These are phyloP conservation scores for Dothiorella sarmentorum DNA, from an alignment of 2,329 filamentous ascomycete species.

Conservation along the genomic window DNA sequence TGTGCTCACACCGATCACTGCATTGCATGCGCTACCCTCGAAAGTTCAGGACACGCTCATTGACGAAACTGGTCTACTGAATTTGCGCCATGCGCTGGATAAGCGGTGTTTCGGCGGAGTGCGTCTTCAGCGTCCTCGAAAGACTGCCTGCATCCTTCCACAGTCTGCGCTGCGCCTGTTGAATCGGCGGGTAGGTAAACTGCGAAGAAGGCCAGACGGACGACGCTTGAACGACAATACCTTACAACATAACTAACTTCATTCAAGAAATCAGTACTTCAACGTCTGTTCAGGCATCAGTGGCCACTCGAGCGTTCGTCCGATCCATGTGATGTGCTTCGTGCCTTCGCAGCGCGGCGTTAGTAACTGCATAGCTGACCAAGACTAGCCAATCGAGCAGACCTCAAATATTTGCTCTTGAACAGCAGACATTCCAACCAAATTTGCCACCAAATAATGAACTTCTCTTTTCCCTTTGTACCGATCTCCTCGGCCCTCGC, in stretches of 20 bases:
- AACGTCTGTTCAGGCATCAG: constrained; percentile 22
- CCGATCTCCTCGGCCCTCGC: too few relatives aligned
- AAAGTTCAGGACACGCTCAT: constrained; percentile 48
- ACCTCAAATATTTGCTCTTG: constrained; percentile 58
- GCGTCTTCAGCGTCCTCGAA: too few relatives aligned
- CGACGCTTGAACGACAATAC: constrained; percentile 28
- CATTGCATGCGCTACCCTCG: constrained; percentile 25
- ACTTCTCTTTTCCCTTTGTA: too few relatives aligned
- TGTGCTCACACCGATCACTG: constrained; percentile 20
- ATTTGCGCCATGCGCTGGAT: constrained; percentile 36
- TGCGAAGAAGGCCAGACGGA: too few relatives aligned
- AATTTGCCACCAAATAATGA: constrained; percentile 33
- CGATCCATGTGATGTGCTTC: constrained; percentile 29
- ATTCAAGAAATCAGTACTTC: constrained; percentile 20
- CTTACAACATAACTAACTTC: constrained; percentile 24
- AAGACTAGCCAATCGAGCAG: constrained; percentile 27
- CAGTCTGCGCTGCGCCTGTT: too few relatives aligned
- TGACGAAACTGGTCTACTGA: constrained; percentile 46
- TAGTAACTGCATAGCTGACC: constrained; percentile 15
- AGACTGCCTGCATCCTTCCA: too few relatives aligned
- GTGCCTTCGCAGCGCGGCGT: constrained; percentile 17
- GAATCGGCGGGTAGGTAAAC: too few relatives aligned
- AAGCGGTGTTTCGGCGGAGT: constrained; percentile 35
- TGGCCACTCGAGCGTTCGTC: constrained; percentile 25
- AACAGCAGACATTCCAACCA: too few relatives aligned